These are phyloP conservation scores for Boletus sp. DNA, from an alignment of 1,284 basidiomycete genomes.

Conservation along the genomic window DNA sequence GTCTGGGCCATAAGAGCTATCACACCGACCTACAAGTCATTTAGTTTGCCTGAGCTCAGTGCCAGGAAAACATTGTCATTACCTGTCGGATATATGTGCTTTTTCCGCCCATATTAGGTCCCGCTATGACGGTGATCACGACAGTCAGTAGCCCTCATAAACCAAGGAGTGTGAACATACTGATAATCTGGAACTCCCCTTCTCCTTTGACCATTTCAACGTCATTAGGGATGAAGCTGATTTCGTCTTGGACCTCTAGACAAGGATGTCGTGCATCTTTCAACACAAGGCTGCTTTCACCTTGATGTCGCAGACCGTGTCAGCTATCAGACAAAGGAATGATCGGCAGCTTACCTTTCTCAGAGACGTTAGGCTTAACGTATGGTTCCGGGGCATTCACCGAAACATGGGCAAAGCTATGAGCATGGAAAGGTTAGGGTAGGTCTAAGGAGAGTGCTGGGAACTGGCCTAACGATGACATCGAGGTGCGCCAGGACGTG, in stretches of 20 bases:
- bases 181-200: conserved; percentile 88
- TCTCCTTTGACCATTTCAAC: conserved; percentile 86
- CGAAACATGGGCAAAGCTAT: conserved; percentile 87
- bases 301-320: conserved; percentile 37
- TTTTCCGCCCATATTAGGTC: conserved; percentile 97
- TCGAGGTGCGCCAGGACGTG: conserved; percentile 88
- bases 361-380: conserved; percentile 74
- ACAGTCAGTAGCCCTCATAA: conserved; percentile 2
- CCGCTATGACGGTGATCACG: conserved; percentile 50
- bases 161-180: conserved; percentile 38
- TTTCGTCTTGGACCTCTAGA: conserved; percentile 94
- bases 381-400: conserved; percentile 86
- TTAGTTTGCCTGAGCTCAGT: conserved; percentile 3
- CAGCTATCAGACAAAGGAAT: neutral
- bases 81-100: conserved; percentile 89
- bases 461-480: conserved; percentile 76
- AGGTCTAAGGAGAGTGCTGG: neutral
- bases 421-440: neutral
- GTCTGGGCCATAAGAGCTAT: conserved; percentile 95
- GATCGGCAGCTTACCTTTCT: conserved; percentile 56
- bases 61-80: neutral
- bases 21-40: conserved; percentile 69
- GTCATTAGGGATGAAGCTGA: conserved; percentile 96
- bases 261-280: conserved; percentile 93
- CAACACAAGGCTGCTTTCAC: conserved; percentile 75